Evolutionary conservation across 306 rosid species (phyloP).

Genomic region (Cicer bijugum): DNA sequence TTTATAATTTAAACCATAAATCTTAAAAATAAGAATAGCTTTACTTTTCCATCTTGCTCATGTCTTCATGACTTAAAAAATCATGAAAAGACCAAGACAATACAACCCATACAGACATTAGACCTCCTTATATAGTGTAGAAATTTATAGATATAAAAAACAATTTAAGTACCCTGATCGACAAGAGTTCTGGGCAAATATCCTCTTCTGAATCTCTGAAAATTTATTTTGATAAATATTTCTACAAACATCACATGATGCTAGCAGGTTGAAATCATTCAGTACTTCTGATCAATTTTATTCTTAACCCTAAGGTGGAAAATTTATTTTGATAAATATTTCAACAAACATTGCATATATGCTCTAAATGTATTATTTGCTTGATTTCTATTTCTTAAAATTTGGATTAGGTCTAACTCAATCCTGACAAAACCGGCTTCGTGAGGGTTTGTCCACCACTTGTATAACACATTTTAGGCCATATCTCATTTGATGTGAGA

Average conservation of each 20-base stretch:
- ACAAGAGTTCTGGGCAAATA: not conserved
- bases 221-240: conserved; percentile 18
- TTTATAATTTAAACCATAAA: conserved; percentile 13
- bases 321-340: conserved; percentile 13
- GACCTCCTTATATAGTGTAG: conserved; percentile 32
- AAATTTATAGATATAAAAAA: conserved; percentile 9
- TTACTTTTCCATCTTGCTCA: conserved; percentile 15
- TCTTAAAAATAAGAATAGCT: conserved; percentile 19
- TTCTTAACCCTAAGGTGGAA: too few species aligned
- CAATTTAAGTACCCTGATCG: not conserved
- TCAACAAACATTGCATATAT: conserved; percentile 7
- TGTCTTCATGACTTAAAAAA: conserved; percentile 12
- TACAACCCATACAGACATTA: conserved; percentile 17
- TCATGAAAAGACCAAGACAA: conserved; percentile 15
- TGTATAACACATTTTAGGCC: too few species aligned
- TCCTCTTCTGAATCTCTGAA: not conserved
- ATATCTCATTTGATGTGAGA: too few species aligned
- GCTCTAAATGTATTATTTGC: conserved; percentile 15
- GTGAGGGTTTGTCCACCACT: too few species aligned
- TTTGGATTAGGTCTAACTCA: too few species aligned
- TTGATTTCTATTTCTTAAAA: not conserved
- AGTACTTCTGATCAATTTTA: too few species aligned
- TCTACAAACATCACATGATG: conserved; percentile 24
- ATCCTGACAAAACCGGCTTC: too few species aligned
- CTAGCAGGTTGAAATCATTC: not conserved